A percentile compares a stretch with the other conserved stretches of the same genome.
phyloP scores from a whole-genome alignment of 1,139 yeast genomes.

The Zygotorulaspora mrakii region DNA sequence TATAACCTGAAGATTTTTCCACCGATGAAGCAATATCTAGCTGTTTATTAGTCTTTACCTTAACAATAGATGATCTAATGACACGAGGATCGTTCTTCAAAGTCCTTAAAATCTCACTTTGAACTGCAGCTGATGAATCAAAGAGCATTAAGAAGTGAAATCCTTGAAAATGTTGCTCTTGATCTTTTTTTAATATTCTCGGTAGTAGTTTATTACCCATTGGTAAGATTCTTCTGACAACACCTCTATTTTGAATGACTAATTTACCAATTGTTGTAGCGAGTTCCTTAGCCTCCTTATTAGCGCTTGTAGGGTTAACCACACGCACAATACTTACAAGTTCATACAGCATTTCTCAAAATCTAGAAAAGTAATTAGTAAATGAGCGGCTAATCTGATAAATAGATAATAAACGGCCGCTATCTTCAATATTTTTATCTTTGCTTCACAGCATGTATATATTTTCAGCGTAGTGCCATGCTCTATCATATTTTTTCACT shows the following conservation, averaged over 20 bases:
- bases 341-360: constrained; percentile 82
- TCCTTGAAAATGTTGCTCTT: constrained; percentile 87
- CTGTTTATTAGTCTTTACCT: constrained; percentile 55
- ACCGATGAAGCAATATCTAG: constrained; percentile 54
- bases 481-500: too few species aligned
- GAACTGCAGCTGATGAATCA: constrained; percentile 82
- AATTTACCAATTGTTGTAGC: constrained; percentile 81
- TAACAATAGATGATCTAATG: constrained; percentile 70
- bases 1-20: constrained; percentile 38
- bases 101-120: constrained; percentile 76
- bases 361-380: too few species aligned
- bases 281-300: constrained; percentile 59
- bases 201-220: constrained; percentile 80
- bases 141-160: constrained; percentile 82
- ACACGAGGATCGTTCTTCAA: constrained; percentile 86
- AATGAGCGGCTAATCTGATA: too few species aligned
- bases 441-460: too few species aligned
- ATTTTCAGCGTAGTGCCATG: too few species aligned
- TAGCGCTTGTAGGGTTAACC: constrained; percentile 50
- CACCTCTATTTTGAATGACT: constrained; percentile 86
- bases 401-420: too few species aligned
- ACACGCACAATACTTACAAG: constrained; percentile 85
- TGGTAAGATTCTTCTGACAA: constrained; percentile 75
- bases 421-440: too few species aligned
- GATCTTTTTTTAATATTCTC: constrained; percentile 75